These are phyloP conservation scores for Pisolithus tinctorius DNA, from an alignment of 768 basidiomycete genomes.

Conservation along the genomic window DNA sequence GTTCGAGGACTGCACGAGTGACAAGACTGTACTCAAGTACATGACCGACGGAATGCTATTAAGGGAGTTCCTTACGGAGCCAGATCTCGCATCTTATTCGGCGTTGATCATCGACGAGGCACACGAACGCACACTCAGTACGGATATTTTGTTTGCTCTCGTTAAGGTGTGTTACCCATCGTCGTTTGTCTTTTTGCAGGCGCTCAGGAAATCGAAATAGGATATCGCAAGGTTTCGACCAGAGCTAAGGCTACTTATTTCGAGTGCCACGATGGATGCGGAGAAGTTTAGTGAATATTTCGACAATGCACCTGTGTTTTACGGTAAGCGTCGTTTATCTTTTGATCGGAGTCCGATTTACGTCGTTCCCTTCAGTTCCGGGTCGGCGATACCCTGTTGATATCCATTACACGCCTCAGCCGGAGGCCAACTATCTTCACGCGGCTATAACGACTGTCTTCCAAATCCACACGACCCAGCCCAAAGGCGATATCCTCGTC, in stretches of 20 bases:
- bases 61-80: conserved; percentile 95
- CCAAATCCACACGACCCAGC: conserved; percentile 98
- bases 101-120: conserved; percentile 98
- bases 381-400: conserved; percentile 97
- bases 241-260: conserved; percentile 88
- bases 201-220: conserved; percentile 35
- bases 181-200: conserved; percentile 8
- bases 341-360: conserved; percentile 2
- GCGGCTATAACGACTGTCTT: conserved; percentile 98
- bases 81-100: conserved; percentile 91
- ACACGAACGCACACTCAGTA: conserved; percentile 95
- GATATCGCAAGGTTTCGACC: conserved; percentile 96
- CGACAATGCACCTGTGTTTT: conserved; percentile 92
- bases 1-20: conserved; percentile 98
- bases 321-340: conserved; percentile 45
- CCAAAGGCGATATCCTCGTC: conserved; percentile 94
- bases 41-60: conserved; percentile 99
- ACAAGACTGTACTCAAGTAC: conserved; percentile 98
- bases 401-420: conserved; percentile 97
- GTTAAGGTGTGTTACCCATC: conserved; percentile 74
- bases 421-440: conserved; percentile 98
- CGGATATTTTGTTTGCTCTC: conserved; percentile 96
- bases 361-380: conserved; percentile 54
- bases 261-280: conserved; percentile 95
- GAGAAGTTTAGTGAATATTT: conserved; percentile 98